Evolutionary conservation across 768 basidiomycete genomes (phyloP), one percentile per base, ranked within the genome.

Genomic region (Leucosporidium yakuticum): DNA sequence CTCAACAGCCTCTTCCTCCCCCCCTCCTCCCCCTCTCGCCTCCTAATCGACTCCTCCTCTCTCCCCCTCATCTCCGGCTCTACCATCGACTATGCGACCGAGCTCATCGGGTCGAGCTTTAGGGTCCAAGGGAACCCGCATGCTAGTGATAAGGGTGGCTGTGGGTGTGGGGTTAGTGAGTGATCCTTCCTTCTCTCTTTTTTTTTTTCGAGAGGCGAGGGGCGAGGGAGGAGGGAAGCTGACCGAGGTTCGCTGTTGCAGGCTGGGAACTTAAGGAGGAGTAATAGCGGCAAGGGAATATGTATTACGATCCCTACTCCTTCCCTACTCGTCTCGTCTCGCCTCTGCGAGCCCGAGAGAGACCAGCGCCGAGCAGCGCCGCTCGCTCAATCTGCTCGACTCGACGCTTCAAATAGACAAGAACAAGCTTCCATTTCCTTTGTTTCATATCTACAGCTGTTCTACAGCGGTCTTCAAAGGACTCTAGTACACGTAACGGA

Each of bases 91-190:
- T 94, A 87, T 76, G 88, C 89, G 0, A 95, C 92, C 0, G 95
- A 97, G 79, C 84, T 97, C 48, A 98, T 98, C 74, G 95, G 95
- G 19, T 90, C 89, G 77, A 88, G 86, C 55, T 99, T 99, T 78
- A 82, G 88, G 17, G 79, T 97, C 4, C 77, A 83, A 14, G 85
- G 88, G 29, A 99, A 98, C 74, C 95, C 95, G 0, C 90, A 91
- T 78, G 88, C 94, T 0, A 80, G 80, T 60, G 88, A 91, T 73
- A 91, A 91, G 2, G 85, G 84, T 55, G 90, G 90, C 0, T 98
- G 95, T 70, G 94, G 95, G 2, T 99, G 95, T 75, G 95, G 95
- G 21, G 87, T 97, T 44, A 73, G 71, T 73, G 50, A 47, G 69
- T 62, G 39, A 3, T 44, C 34, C 11, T 44, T 44, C 17, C 14